Base-by-base conservation (phyloP, 2,329 filamentous ascomycete genomes). In the Decorospora gaudefroyi region DNA sequence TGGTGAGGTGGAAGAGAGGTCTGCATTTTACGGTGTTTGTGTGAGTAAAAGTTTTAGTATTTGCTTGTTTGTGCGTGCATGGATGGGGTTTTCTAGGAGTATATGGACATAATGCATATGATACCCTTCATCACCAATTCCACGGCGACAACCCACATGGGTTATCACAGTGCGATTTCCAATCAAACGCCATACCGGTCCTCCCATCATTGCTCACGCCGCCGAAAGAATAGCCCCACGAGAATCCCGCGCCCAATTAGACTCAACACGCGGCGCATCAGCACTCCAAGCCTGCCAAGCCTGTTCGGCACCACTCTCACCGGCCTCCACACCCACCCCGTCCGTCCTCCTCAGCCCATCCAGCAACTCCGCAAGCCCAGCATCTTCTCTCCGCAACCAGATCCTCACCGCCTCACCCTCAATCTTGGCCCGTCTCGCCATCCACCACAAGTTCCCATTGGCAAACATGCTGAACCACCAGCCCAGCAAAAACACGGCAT, bases 401-500 rank as follows among this genome's bases (percentile, higher is more conserved):
- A 63, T 54, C 15, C 50, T 42, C 6, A 64, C 49, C 4, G 59
- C 60, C 28, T 41, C 42, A 1, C 60, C 60, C 28, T 66, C 62
- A 3, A 66, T 34, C 21, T 34, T 55, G 4, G 63, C 62, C 7
- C 64, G 51, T 8, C 54, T 26, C 12, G 38, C 49, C 42, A 68
- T 43, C 64, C 64, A 66, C 64, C 64, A 68, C 16, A 63, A 12
- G 7, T 55, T 49, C 1, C 53, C 56, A 13, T 49, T 29, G 3
- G 46, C 42, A 23, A 65, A 26, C 34, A 76, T 75, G 7, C 76
- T 75, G 59, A 78, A 80, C 80, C 80, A 85, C 64, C 77, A 80
- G 0, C 75, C 72, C n/a, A 84, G 61, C 23, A 85, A 53, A 8
- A 83, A 59, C 47, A 85, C 56, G 0, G 80, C 81, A 18, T 74